Evolutionary conservation across 768 basidiomycete species (phyloP).

Genomic region (Leucocoprinus birnbaumii): DNA sequence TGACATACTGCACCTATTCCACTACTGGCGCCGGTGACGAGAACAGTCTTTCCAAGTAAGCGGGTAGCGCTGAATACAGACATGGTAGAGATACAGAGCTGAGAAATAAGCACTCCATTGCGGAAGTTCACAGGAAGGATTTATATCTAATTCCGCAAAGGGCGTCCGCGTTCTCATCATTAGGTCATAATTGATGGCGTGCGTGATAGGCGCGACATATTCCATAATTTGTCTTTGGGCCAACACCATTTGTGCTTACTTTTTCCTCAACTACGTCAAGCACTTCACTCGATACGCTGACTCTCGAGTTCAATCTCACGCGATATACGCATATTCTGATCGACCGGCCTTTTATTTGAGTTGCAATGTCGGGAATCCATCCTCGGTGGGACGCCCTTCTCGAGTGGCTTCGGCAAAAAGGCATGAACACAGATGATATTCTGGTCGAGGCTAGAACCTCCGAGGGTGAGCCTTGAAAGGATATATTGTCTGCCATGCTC

Average conservation of each 20-base stretch:
- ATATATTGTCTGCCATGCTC: not conserved
- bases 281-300: too few species aligned
- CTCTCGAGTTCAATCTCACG: too few species aligned
- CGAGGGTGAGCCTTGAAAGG: constrained; percentile 35
- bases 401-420: constrained; percentile 48
- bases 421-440: constrained; percentile 42
- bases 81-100: constrained; percentile 35
- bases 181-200: constrained; percentile 13
- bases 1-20: constrained; percentile 85
- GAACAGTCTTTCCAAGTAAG: constrained; percentile 79
- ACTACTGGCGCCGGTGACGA: constrained; percentile 86
- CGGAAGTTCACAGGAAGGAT: constrained; percentile 6
- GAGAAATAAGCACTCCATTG: not conserved
- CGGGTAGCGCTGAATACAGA: constrained; percentile 80
- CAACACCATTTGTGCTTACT: not conserved
- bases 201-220: constrained; percentile 21
- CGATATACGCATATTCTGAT: too few species aligned
- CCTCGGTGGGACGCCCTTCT: constrained; percentile 48
- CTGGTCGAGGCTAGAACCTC: constrained; percentile 49
- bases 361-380: constrained; percentile 9
- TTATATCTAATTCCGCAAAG: not conserved
- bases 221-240: constrained; percentile 3
- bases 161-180: not conserved
- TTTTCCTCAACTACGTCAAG: not conserved
- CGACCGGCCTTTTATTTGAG: too few species aligned